These are phyloP conservation scores for Pharus latifolius DNA, from an alignment of 176 grass and related monocot species.

Conservation along the genomic window DNA sequence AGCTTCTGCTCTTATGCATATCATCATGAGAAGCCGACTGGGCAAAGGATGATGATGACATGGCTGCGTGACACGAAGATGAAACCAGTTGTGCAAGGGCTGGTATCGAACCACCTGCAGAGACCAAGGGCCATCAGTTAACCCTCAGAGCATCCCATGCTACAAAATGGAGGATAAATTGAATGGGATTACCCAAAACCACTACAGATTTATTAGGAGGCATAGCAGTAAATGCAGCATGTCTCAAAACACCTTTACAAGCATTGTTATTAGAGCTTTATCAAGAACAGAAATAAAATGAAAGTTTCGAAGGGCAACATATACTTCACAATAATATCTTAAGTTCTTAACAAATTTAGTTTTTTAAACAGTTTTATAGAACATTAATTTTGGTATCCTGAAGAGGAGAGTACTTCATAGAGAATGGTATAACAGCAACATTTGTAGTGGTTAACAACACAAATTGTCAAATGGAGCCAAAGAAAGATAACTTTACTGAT, in stretches of 20 bases:
- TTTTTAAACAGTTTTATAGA: too few species aligned
- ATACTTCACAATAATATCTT: too few species aligned
- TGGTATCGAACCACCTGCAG: slow-evolving; percentile 68
- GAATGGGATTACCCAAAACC: too few species aligned
- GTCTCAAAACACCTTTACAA: neutral
- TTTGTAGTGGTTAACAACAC: neutral
- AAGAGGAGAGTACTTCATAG: neutral
- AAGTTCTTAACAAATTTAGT: too few species aligned
- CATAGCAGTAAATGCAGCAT: neutral
- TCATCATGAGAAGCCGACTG: slow-evolving; percentile 21
- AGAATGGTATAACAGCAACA: neutral
- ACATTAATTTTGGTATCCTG: neutral
- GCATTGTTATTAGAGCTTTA: neutral
- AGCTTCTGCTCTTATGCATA: slow-evolving; percentile 30
- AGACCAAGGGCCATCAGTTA: neutral
- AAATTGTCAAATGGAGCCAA: neutral
- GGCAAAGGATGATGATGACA: slow-evolving; percentile 16
- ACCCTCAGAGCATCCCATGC: neutral
- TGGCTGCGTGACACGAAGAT: slow-evolving; percentile 61
- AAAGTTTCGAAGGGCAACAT: neutral
- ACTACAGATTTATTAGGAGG: too few species aligned
- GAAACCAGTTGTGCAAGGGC: slow-evolving; percentile 65
- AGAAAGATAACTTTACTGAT: neutral
- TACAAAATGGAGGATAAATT: neutral
- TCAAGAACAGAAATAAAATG: neutral